Conservation (phyloP, 2,329 filamentous ascomycete genomes). For the Arachnomyces sp. region DNA sequence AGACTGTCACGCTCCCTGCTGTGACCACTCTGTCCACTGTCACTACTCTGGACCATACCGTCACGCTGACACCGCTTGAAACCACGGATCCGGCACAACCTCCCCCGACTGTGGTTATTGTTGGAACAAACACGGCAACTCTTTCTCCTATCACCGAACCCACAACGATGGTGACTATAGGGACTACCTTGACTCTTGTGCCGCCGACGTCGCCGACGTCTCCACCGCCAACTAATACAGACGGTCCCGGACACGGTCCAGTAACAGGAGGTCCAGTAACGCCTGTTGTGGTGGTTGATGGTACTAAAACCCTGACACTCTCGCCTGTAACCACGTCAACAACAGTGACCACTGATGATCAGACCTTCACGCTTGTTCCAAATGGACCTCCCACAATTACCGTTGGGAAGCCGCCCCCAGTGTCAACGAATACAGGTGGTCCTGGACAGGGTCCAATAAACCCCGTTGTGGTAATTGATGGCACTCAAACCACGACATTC, state of each 20-base stretch:
- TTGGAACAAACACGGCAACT: conserved; percentile 5
- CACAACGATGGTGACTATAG: conserved; percentile 2
- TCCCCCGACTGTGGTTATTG: conserved; percentile 3
- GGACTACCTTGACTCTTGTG: not conserved
- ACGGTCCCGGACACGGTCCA: not conserved
- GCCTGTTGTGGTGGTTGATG: conserved; percentile 1
- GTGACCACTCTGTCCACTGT: conserved; percentile 5
- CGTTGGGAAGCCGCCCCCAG: not conserved
- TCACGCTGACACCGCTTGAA: conserved; percentile 2
- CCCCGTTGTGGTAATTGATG: conserved; percentile 1
- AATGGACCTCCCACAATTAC: conserved; percentile 5
- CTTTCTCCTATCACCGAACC: not conserved
- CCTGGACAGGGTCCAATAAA: not conserved
- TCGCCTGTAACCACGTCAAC: not conserved
- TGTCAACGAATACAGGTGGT: not conserved
- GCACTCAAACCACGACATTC: not conserved
- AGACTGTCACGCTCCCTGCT: conserved; percentile 5
- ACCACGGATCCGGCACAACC: conserved; percentile 2
- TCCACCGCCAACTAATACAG: not conserved
- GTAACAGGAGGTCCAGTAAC: not conserved
- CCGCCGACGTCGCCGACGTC: not conserved
- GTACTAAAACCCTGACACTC: conserved; percentile 1
- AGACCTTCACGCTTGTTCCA: conserved; percentile 2
- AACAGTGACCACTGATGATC: conserved; percentile 3
- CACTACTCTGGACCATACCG: conserved; percentile 4